Conservation (phyloP, 2,329 filamentous ascomycete genomes). For the Cladosporium sp. region DNA sequence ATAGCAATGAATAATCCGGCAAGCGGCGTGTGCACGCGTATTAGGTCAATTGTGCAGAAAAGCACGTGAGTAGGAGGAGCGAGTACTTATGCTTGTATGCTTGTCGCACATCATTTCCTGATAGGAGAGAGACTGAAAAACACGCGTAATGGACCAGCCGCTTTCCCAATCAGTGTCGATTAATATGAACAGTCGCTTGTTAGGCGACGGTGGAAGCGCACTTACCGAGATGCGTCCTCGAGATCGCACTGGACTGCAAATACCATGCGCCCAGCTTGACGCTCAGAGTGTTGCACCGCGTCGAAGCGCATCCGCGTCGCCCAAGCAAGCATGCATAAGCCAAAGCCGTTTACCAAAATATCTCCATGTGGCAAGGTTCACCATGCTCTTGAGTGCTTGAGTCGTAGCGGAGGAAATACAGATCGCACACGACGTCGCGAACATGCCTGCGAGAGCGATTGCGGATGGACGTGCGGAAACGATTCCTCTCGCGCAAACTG, state of each 20-base stretch:
- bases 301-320: too few species aligned
- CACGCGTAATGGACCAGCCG: background rate
- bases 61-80: background rate
- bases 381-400: too few species aligned
- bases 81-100: background rate
- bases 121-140: background rate
- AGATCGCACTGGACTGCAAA: too few species aligned
- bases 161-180: background rate
- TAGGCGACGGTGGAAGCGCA: too few species aligned
- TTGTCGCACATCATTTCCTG: background rate
- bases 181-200: background rate
- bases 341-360: too few species aligned
- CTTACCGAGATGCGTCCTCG: too few species aligned
- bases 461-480: background rate
- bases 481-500: conserved; percentile 6
- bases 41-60: background rate
- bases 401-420: too few species aligned
- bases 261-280: too few species aligned
- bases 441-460: background rate
- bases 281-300: too few species aligned
- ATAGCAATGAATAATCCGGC: background rate
- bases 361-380: too few species aligned
- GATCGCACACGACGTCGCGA: too few species aligned
- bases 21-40: background rate
- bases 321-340: too few species aligned